Conservation (phyloP, 2,329 filamentous ascomycete genomes). For the Penicillium sp. region DNA sequence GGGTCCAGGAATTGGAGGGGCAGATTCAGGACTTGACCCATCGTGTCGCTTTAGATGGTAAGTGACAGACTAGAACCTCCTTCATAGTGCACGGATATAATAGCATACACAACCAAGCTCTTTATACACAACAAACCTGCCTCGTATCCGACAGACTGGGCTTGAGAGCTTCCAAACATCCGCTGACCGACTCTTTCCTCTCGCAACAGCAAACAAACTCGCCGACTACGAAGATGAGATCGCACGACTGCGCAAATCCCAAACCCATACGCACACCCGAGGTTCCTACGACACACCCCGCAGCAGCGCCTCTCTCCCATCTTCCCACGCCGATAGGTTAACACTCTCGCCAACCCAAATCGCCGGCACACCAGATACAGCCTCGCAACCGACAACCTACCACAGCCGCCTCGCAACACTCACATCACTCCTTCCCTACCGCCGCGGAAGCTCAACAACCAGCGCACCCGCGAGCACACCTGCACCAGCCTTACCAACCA, state of each 20-base stretch:
- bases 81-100: neutral
- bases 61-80: constrained; percentile 14
- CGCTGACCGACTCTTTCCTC: constrained; percentile 7
- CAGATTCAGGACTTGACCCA: constrained; percentile 55
- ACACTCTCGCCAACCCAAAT: constrained; percentile 43
- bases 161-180: neutral
- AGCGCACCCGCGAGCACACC: constrained; percentile 25
- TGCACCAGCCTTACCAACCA: constrained; percentile 18
- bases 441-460: constrained; percentile 35
- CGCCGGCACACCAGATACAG: constrained; percentile 23
- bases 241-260: constrained; percentile 45
- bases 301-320: constrained; percentile 27
- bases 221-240: constrained; percentile 66
- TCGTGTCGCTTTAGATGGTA: constrained; percentile 56
- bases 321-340: constrained; percentile 22
- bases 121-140: neutral
- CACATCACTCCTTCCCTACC: constrained; percentile 41
- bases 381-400: constrained; percentile 23
- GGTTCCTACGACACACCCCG: constrained; percentile 21
- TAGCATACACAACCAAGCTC: neutral
- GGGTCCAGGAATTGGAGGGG: constrained; percentile 54
- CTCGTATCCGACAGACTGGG: neutral
- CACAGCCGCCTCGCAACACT: constrained; percentile 40
- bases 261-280: neutral
- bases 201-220: constrained; percentile 53